Conservation (phyloP, 441 rosid species). For the Rhodomyrtus psidioides region DNA sequence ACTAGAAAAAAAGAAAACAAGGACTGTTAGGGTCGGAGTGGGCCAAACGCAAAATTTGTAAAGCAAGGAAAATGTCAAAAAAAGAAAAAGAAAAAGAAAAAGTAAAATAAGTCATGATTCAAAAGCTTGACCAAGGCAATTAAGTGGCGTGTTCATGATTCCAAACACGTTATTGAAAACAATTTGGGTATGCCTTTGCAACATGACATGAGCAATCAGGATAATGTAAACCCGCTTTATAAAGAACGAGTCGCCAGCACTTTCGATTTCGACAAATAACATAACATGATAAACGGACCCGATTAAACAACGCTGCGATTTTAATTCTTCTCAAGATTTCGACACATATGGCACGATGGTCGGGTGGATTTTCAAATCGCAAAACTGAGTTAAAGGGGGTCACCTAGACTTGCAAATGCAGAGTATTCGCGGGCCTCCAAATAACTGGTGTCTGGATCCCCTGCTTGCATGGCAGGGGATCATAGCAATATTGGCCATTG, state of each 20-base stretch:
- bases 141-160: background rate
- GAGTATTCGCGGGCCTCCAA: accelerated
- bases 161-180: background rate
- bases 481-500: no score
- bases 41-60: background rate
- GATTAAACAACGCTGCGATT: background rate
- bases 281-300: background rate
- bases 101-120: background rate
- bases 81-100: accelerated
- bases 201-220: accelerated
- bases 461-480: no score
- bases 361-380: background rate
- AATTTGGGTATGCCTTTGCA: background rate
- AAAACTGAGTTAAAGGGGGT: accelerated
- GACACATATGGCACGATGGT: accelerated
- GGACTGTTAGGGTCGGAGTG: background rate
- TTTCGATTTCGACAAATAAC: no score
- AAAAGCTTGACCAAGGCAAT: background rate
- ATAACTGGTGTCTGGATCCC: no score
- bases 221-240: background rate
- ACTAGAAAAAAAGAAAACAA: background rate
- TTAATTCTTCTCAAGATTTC: no score
- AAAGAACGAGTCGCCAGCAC: background rate
- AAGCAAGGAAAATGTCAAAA: background rate
- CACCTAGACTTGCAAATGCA: background rate